phyloP scores from a whole-genome alignment of 176 grass and related monocot genomes.

The Dactylis glomerata region DNA sequence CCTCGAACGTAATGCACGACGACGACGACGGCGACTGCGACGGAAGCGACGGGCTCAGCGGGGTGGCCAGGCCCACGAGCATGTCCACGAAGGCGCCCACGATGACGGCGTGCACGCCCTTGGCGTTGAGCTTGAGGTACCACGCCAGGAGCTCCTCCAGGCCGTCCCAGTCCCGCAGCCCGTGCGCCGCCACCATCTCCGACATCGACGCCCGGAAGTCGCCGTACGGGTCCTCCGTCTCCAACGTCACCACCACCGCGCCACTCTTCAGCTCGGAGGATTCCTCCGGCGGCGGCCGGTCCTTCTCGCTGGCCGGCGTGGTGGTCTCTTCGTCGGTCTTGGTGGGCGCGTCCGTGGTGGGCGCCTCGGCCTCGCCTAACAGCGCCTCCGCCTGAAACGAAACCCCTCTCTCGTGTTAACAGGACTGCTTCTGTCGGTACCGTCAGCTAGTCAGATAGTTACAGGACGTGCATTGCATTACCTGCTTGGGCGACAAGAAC shows the following conservation, averaged over 20 bases:
- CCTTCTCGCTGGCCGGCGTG: neutral
- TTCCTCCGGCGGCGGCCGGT: neutral
- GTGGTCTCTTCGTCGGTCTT: neutral
- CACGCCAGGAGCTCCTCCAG: constrained; percentile 76
- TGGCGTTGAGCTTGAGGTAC: constrained; percentile 78
- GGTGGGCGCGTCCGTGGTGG: neutral
- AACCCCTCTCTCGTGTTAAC: neutral
- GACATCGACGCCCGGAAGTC: constrained; percentile 78
- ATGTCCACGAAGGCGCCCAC: constrained; percentile 77
- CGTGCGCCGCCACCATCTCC: constrained; percentile 78
- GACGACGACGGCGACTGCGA: constrained; percentile 59
- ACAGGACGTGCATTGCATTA: neutral
- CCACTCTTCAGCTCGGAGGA: constrained; percentile 25
- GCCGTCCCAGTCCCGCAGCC: constrained; percentile 64
- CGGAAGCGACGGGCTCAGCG: constrained; percentile 12
- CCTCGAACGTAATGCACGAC: constrained; percentile 74
- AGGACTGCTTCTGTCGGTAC: neutral
- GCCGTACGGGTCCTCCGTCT: constrained; percentile 62
- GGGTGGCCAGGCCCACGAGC: constrained; percentile 34
- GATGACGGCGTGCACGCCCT: constrained; percentile 61
- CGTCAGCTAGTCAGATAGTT: neutral
- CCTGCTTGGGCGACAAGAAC: constrained; percentile 50
- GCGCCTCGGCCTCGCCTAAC: neutral
- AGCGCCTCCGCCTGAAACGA: constrained; percentile 6
- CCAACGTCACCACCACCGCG: constrained; percentile 46